Evolutionary conservation across 495 filamentous ascomycete genomes (phyloP).

Genomic region (Copromyces sp.): DNA sequence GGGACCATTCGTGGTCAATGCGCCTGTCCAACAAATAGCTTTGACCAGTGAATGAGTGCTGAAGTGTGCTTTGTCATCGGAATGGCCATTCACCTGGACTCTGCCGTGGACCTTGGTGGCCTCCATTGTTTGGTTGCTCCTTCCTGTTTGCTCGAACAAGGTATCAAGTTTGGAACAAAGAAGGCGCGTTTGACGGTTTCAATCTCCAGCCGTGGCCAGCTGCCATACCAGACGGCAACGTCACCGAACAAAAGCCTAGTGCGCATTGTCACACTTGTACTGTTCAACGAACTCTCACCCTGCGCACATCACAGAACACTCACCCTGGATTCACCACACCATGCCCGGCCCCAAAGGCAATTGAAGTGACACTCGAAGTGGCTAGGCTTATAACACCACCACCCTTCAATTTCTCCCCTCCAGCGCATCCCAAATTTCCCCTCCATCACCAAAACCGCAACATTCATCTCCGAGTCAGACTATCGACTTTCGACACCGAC

Average conservation of each 20-base stretch:
- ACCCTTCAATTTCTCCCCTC: not conserved
- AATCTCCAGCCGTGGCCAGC: not conserved
- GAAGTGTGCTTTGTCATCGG: not conserved
- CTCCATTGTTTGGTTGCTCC: not conserved
- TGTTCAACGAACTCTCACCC: not conserved
- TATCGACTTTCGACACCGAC: not conserved
- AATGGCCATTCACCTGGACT: not conserved
- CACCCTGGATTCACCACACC: too few relatives aligned
- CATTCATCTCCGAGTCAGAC: not conserved
- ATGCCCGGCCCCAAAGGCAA: too few relatives aligned
- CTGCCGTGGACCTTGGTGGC: not conserved
- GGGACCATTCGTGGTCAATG: not conserved
- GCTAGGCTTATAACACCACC: too few relatives aligned
- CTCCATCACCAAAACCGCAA: too few relatives aligned
- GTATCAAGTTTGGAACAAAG: not conserved
- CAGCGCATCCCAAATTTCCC: too few relatives aligned
- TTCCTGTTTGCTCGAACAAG: not conserved
- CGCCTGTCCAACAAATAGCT: too few relatives aligned
- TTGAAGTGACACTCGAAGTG: too few relatives aligned
- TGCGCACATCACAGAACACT: too few relatives aligned
- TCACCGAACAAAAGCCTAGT: too few relatives aligned
- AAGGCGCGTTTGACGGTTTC: not conserved
- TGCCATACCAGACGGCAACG: not conserved
- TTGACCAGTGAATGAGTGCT: not conserved
- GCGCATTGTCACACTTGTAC: not conserved